Evolutionary conservation across 176 grass and related monocot genomes (phyloP).

Genomic region (Cenchrus fungigraminus): DNA sequence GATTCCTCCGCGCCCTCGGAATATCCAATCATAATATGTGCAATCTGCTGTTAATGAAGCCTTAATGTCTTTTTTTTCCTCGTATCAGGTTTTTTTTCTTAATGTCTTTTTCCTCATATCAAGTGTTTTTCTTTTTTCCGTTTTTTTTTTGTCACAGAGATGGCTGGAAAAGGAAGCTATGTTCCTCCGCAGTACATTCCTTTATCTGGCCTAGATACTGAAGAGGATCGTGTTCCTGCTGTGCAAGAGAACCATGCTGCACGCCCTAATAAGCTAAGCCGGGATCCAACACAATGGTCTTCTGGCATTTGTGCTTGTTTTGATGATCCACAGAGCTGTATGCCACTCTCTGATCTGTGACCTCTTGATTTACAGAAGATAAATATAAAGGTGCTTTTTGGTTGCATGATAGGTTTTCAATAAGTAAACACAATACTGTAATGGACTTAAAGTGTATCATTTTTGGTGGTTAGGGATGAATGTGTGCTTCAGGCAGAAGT

Average conservation of each 20-base stretch:
- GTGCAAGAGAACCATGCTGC: conserved; percentile 39
- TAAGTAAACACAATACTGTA: conserved; percentile 13
- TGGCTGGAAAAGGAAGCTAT: conserved; percentile 70
- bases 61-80: not conserved
- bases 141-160: conserved; percentile 38
- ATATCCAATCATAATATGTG: not conserved
- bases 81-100: not conserved
- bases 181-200: conserved; percentile 85
- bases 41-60: not conserved
- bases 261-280: conserved; percentile 40
- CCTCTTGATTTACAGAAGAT: conserved; percentile 64
- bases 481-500: conserved; percentile 17
- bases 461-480: not conserved
- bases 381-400: conserved; percentile 68
- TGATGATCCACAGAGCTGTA: conserved; percentile 92
- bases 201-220: conserved; percentile 57
- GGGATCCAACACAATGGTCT: conserved; percentile 76
- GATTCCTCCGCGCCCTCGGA: not conserved
- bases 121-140: not conserved
- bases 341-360: conserved; percentile 71
- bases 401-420: conserved; percentile 42
- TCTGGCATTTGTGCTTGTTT: conserved; percentile 98
- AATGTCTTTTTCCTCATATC: not conserved
- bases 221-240: conserved; percentile 40
- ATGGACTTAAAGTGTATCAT: not conserved